Base-by-base conservation (phyloP, 2,329 filamentous ascomycete species). In the Pseudopithomyces maydicus region DNA sequence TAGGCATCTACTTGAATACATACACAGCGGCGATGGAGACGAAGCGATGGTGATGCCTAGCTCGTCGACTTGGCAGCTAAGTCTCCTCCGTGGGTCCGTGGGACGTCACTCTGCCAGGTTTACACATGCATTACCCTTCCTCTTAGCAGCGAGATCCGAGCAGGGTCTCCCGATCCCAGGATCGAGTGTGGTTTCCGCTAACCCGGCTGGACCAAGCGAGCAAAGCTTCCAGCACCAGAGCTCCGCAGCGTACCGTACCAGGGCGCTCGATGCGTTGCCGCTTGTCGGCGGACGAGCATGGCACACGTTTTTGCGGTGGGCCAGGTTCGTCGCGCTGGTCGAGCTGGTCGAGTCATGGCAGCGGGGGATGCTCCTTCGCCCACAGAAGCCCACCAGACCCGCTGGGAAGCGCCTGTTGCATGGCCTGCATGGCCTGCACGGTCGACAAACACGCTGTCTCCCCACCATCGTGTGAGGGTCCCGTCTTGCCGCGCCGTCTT, bases 391-490 rank as follows among this genome's bases (percentile, higher is more conserved):
- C 14, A 51, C 26, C 14, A 23, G 49, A n/a, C 36, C 17, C 17
- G 22, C 48, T 38, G 36, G 49, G 38, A 49, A 48, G 36, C 55
- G 55, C 55, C 55, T 57, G 35, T 49, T 15, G 32, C 20, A 7
- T 35, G 26, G 47, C 35, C 19, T 41, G 47, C 45, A 48, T 33
- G 47, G 47, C 43, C 42, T 29, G 26, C 26, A 29, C 26, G 26
- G 26, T 8, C 26, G 26, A 29, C 26, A 17, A 36, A 41, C 38
- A 45, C 35, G 47, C 19, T 35, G 51, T 62, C 62, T 57, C 43
- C 56, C 55, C 58, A 65, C 60, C 23, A 55, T 54, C 52, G 45
- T 49, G 42, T 55, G 52, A 61, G 43, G 36, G 38, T 47, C 48
- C 32, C 45, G 45, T 48, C 23, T 15, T 50, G 35, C 58, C 63